Evolutionary conservation across 202 grass and related monocot genomes (phyloP), one percentile per base, ranked within the genome.

Genomic region (Brachypodium distachyon): DNA sequence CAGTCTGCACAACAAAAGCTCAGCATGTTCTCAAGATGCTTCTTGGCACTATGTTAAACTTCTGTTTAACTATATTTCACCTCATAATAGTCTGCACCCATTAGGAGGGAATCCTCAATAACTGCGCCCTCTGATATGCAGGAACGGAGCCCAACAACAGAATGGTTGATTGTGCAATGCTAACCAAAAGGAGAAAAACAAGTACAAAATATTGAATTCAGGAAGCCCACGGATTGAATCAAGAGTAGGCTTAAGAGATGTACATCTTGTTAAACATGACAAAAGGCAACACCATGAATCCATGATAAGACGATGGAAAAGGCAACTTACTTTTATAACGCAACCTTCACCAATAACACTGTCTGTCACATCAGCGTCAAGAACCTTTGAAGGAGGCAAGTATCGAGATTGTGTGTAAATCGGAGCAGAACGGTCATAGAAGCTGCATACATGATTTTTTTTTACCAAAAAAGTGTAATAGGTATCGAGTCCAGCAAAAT

Each of bases 61-160:
- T 67, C 17, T 46, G 28, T 59, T 88, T 61, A 32, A 70, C 32
- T 48, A n/a, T 78, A 9, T 67, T 22, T 83, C 83, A 99, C 96
- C 92, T 99, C 96, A 13, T 99, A 99, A 71, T 99, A 96, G 81
- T 99, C 96, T 31, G 96, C 96, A 62, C 96, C 96, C 96, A 99
- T 99, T 23, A 99, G 81, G 25, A 99, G 72, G 49, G 96, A 85
- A 56, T 99, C 92, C 80, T 99, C 89, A 77, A 99, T 86, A 12
- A 99, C 43, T 37, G 96, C 96, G 6, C 92, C 96, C 84, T 99
- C 92, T 37, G 90, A 96, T 55, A 99, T 92, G 67, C 87, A 99
- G 4, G 96, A 99, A 14, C 92, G 91, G 44, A 99, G 91, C 60
- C 96, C 96, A 76, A 99, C 75, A 43, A 99, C 96, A 3, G 96